These are phyloP conservation scores for Aspergillus panamensis DNA, from an alignment of 495 filamentous ascomycete species.

Conservation along the genomic window DNA sequence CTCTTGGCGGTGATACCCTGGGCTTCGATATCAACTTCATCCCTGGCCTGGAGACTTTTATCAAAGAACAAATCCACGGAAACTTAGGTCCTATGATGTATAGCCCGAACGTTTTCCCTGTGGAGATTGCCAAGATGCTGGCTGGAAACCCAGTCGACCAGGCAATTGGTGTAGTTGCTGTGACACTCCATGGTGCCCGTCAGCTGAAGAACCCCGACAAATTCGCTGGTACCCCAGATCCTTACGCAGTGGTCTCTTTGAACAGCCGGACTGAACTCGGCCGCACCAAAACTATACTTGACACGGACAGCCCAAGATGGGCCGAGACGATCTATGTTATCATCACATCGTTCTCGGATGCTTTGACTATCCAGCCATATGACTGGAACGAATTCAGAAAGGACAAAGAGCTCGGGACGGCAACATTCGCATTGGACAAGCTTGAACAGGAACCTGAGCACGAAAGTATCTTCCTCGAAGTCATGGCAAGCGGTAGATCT, in stretches of 20 bases:
- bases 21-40: conserved; percentile 99
- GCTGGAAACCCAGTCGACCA: conserved; percentile 92
- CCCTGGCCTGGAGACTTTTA: conserved; percentile 87
- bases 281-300: conserved; percentile 82
- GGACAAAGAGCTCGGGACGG: conserved; percentile 89
- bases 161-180: conserved; percentile 87
- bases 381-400: conserved; percentile 96
- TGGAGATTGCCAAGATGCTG: conserved; percentile 98
- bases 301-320: conserved; percentile 86
- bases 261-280: conserved; percentile 76
- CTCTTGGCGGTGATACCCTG: conserved; percentile 88
- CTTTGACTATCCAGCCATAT: conserved; percentile 75
- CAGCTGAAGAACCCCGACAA: conserved; percentile 94
- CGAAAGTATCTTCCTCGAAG: conserved; percentile 80
- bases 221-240: conserved; percentile 89
- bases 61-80: conserved; percentile 90
- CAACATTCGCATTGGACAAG: conserved; percentile 78
- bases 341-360: conserved; percentile 81
- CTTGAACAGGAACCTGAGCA: conserved; percentile 70
- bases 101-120: conserved; percentile 92
- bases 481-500: conserved; percentile 77
- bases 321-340: conserved; percentile 95
- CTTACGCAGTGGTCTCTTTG: conserved; percentile 83
- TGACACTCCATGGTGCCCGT: conserved; percentile 86
- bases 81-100: conserved; percentile 97